Conservation (phyloP, 2,329 filamentous ascomycete species). For the Ophiostoma sp. region DNA sequence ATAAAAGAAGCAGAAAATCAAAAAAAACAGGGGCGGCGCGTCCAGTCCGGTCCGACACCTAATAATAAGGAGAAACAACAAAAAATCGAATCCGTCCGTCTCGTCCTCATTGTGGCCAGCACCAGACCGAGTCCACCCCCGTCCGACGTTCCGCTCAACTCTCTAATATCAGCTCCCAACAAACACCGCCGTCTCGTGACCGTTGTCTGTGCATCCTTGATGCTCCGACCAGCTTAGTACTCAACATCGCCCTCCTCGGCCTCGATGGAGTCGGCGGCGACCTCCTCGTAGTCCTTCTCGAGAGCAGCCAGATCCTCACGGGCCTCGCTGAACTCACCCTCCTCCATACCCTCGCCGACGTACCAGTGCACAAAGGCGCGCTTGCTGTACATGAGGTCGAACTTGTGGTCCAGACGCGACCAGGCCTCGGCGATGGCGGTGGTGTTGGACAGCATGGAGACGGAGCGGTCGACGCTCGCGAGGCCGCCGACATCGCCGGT, state of each 20-base stretch:
- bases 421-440: slow-evolving; percentile 69
- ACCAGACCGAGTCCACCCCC: no score
- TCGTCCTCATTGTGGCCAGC: no score
- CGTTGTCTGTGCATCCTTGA: background rate
- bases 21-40: background rate
- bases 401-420: slow-evolving; percentile 68
- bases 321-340: slow-evolving; percentile 83
- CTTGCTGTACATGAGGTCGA: slow-evolving; percentile 75
- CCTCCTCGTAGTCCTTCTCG: slow-evolving; percentile 84
- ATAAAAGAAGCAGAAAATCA: background rate
- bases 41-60: background rate
- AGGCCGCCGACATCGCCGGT: slow-evolving; percentile 50
- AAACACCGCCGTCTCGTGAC: background rate
- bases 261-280: slow-evolving; percentile 65
- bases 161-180: no score
- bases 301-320: slow-evolving; percentile 79
- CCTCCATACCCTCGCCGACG: slow-evolving; percentile 87
- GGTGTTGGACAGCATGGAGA: slow-evolving; percentile 68
- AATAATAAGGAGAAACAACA: background rate
- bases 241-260: slow-evolving; percentile 63
- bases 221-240: slow-evolving; percentile 59
- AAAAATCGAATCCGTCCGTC: no score
- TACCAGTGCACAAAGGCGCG: slow-evolving; percentile 74
- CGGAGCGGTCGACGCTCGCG: slow-evolving; percentile 56
- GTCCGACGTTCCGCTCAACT: no score